Base-by-base conservation (phyloP, 2,329 filamentous ascomycete species). In the Botrytis sinoallii region DNA sequence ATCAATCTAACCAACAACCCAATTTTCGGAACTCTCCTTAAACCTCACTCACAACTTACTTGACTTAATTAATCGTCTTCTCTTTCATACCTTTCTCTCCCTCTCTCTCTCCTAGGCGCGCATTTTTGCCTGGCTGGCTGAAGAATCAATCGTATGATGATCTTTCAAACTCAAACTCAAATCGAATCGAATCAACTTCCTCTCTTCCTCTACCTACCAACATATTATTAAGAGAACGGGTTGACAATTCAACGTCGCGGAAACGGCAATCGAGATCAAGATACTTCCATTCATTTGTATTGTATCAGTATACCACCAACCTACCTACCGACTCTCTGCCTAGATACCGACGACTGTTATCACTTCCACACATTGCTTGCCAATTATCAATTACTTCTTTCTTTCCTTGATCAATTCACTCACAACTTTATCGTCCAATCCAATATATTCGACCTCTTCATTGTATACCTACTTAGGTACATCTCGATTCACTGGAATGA, bases 11-110 rank as follows among this genome's bases (percentile, higher is more conserved):
- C 42, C 20, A 66, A 48, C 63, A 66, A 66, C n/a, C 52, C 52
- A 18, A 57, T 61, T 48, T n/a, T 25, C 63, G 63, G 42, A 66
- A 32, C 42, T 65, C 63, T 65, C 63, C 42, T 61, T 40, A n/a
- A 40, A 22, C 48, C 48, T 52, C 48, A 14, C 59, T 61, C 35
- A 61, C 59, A 16, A 61, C 20, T n/a, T n/a, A 52, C 44, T 4
- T 52, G 5, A 52, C 48, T 40, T 25, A 7, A 40, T 63, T n/a
- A 42, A 63, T n/a, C 35, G 20, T 10, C 1, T 63, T 35, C 29
- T 65, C 32, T n/a, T n/a, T 40, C 59, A 25, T 18, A n/a, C n/a
- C 14, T 29, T 55, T 55, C 25, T n/a, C 12, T 16, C 25, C n/a
- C 25, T 22, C 35, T 38, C 35, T 38, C 12, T 14, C 40, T 40